These are phyloP conservation scores for Eucalyptus cloeziana DNA, from an alignment of 345 rosid genomes.

Conservation along the genomic window DNA sequence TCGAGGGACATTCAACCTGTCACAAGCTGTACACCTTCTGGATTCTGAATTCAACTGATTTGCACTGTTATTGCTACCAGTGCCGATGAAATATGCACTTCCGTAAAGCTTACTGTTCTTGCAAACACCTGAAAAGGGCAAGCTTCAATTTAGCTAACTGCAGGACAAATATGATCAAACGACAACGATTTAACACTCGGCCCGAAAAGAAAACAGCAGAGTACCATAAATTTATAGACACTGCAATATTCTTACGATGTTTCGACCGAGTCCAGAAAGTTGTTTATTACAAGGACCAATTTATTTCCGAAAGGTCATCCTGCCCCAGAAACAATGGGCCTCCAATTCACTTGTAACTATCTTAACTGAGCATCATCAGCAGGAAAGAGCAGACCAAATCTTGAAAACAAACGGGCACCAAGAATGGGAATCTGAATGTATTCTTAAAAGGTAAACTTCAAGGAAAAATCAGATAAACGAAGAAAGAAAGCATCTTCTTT, in stretches of 20 bases:
- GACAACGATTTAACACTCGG: background rate
- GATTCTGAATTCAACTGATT: slow-evolving; percentile 19
- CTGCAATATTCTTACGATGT: background rate
- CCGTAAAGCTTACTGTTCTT: background rate
- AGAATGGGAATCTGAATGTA: background rate
- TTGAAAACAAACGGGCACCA: background rate
- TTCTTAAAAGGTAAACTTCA: background rate
- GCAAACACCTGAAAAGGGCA: background rate
- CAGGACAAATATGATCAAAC: background rate
- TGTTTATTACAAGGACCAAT: background rate
- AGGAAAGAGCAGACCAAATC: background rate
- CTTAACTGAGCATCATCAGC: background rate
- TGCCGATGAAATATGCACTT: background rate
- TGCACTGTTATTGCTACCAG: background rate
- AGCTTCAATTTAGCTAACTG: background rate
- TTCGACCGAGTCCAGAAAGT: background rate
- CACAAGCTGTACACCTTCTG: slow-evolving; percentile 10
- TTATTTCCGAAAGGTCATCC: background rate
- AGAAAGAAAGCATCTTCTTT: background rate
- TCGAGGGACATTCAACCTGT: slow-evolving; percentile 13
- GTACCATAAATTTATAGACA: background rate
- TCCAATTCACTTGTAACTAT: background rate
- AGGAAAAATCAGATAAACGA: background rate
- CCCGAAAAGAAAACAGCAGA: background rate
- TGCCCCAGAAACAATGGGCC: background rate